Evolutionary conservation across 192 early-diverging fungal species (phyloP).

Genomic region (Chytriomyces sp.): DNA sequence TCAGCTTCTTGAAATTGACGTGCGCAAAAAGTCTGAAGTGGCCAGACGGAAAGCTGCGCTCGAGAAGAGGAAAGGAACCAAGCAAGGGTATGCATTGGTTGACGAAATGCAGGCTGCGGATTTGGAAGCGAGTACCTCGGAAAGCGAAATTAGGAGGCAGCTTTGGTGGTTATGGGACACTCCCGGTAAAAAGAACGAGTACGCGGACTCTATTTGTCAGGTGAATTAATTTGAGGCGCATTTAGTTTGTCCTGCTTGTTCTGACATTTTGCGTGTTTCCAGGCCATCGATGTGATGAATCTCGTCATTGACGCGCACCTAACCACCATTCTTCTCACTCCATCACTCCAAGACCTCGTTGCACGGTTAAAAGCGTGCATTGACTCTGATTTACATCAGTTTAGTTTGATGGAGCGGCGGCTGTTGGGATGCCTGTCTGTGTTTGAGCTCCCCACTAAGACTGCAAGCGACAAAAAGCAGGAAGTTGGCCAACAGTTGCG

Average conservation of each 20-base stretch:
- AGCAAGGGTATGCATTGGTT: constrained; percentile 1
- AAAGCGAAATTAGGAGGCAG: constrained; percentile 29
- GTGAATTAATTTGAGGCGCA: neutral
- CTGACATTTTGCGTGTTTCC: neutral
- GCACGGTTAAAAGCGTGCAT: constrained; percentile 6
- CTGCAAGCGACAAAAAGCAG: constrained; percentile 26
- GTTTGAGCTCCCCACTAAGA: constrained; percentile 20
- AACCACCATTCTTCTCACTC: constrained; percentile 30
- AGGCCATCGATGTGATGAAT: constrained; percentile 31
- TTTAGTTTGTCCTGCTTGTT: neutral
- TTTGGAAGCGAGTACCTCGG: neutral
- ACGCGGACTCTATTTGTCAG: constrained; percentile 14
- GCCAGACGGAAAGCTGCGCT: constrained; percentile 10
- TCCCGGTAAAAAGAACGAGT: constrained; percentile 31
- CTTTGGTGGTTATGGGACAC: constrained; percentile 40
- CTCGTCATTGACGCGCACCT: constrained; percentile 33
- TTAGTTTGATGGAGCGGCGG: constrained; percentile 23
- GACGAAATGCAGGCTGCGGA: constrained; percentile 13
- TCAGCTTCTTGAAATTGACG: constrained; percentile 20
- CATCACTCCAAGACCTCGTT: constrained; percentile 21
- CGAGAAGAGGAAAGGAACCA: constrained; percentile 12
- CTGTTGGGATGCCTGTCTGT: constrained; percentile 24
- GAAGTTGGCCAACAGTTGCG: constrained; percentile 22
- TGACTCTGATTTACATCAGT: constrained; percentile 13
- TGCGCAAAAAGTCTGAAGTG: constrained; percentile 15